Evolutionary conservation across 2,329 filamentous ascomycete species (phyloP), one percentile per base, ranked within the genome.

Genomic region (Acephala macrosclerotiorum): DNA sequence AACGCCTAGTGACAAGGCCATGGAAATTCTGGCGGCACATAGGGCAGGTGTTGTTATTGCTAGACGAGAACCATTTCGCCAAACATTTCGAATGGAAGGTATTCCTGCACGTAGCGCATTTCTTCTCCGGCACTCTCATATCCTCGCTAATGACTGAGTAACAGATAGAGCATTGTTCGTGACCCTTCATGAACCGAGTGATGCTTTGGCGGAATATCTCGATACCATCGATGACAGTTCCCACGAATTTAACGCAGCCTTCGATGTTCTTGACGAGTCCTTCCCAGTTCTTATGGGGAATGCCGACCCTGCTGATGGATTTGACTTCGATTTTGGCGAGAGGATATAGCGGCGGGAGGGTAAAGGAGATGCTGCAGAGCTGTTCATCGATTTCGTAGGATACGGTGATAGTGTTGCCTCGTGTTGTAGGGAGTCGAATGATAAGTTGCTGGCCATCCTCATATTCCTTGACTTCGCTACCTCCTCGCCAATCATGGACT

Each of bases 61-160:
- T 97, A 73, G 86, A 95, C 84, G 93, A 92, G 83, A 99, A 98
- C 96, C 96, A 99, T 80, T 95, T 94, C 82, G 93, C 97, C 79
- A 99, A 80, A 80, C 96, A 99, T 2, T 87, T 87, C 0, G 90
- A 87, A 79, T 99, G 96, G 83, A 98, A 99, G 61, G 92, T 82
- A 79, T 99, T 95, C 83, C 94, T 95, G 84, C 96, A 99, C 1
- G 95, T 98, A 56, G 86, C 84, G 78, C 96, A 99, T 62, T 88
- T 85, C 84, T 98, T 98, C 77, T 96, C 95, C 0, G 96, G 96
- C 77, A 97, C 88, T 78, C 91, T 91, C 82, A 92, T 92, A 77
- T 97, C 94, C 8, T 87, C 88, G 20, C 93, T 93, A 69, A 99
- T 93, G 75, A 99, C 94, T 66, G 90, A 94, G 81, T 98, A 98